These are phyloP conservation scores for Eurotiales sp. DNA, from an alignment of 2,329 filamentous ascomycete genomes.

Conservation along the genomic window DNA sequence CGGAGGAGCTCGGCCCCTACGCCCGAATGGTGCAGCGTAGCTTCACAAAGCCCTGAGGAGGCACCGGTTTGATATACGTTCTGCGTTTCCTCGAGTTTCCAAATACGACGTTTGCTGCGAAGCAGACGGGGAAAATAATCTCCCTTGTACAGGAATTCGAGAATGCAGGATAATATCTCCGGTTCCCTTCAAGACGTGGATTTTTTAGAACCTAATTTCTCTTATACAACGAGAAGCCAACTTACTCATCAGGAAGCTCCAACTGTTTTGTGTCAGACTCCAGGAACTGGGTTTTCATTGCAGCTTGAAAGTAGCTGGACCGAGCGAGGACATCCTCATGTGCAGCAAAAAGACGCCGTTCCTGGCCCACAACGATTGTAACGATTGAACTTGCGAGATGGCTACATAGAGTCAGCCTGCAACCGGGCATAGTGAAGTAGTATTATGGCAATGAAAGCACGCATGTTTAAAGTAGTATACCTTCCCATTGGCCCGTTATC, in stretches of 20 bases:
- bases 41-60: conserved; percentile 63
- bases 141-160: conserved; percentile 96
- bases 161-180: conserved; percentile 86
- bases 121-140: conserved; percentile 90
- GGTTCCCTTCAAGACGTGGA: conserved; percentile 63
- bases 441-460: too few species aligned
- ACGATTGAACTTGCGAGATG: conserved; percentile 69
- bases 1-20: conserved; percentile 74
- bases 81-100: conserved; percentile 76
- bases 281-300: conserved; percentile 68
- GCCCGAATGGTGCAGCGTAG: conserved; percentile 73
- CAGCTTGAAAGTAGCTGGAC: conserved; percentile 76
- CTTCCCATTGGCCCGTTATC: conserved; percentile 55
- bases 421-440: not conserved
- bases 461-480: conserved; percentile 26
- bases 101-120: conserved; percentile 82
- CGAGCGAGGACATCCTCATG: conserved; percentile 87
- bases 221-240: not conserved
- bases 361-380: conserved; percentile 77
- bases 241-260: conserved; percentile 64
- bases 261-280: conserved; percentile 69
- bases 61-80: conserved; percentile 54
- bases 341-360: conserved; percentile 87
- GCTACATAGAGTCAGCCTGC: conserved; percentile 24
- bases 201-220: conserved; percentile 27